Conservation (phyloP, 2,329 filamentous ascomycete genomes). For the Microdochium trichocladiopsis region DNA sequence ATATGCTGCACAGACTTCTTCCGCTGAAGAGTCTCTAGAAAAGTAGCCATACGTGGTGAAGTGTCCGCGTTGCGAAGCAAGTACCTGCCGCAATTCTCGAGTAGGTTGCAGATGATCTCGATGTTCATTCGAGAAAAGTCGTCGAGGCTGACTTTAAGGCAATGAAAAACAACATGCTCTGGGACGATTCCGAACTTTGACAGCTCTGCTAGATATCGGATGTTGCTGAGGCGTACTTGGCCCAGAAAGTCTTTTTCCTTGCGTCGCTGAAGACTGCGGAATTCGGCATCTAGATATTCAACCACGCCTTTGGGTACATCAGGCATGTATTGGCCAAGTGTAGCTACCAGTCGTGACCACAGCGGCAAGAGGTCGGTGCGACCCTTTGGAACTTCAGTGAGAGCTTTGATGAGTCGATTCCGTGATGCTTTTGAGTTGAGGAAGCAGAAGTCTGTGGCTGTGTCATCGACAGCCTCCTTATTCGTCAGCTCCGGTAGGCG, state of each 20-base stretch:
- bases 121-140: conserved; percentile 99
- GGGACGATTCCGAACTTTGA: conserved; percentile 98
- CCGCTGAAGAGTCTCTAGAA: conserved; percentile 87
- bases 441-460: conserved; percentile 95
- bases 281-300: conserved; percentile 90
- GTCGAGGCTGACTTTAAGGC: conserved; percentile 92
- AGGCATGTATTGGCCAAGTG: conserved; percentile 85
- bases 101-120: conserved; percentile 91
- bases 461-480: conserved; percentile 87
- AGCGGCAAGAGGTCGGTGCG: conserved; percentile 83
- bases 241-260: conserved; percentile 98
- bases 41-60: conserved; percentile 84
- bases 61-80: conserved; percentile 89
- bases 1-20: conserved; percentile 96
- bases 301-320: conserved; percentile 91
- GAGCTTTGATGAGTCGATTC: conserved; percentile 84
- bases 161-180: conserved; percentile 98
- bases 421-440: conserved; percentile 97
- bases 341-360: conserved; percentile 90
- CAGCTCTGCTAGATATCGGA: conserved; percentile 93
- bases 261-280: conserved; percentile 89
- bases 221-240: conserved; percentile 87
- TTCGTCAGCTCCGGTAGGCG: conserved; percentile 85
- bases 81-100: conserved; percentile 95
- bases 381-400: conserved; percentile 92